Evolutionary conservation across 2,329 filamentous ascomycete genomes (phyloP), one percentile per base, ranked within the genome.

Genomic region (Apiospora saccharicola): DNA sequence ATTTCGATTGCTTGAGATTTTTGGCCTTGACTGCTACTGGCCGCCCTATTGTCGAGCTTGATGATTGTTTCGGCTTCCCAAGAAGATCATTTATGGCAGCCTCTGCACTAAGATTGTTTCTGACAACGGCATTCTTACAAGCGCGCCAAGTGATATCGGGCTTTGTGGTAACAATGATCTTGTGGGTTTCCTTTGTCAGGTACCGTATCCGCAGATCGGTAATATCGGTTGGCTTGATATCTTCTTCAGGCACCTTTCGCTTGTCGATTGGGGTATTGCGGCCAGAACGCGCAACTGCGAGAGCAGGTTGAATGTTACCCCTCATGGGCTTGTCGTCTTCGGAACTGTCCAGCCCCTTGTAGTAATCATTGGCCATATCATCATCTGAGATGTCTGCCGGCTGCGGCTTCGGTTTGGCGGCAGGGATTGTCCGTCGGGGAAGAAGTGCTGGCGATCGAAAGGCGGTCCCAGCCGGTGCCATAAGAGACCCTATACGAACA

Each of bases 391-490:
- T 77, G n/a, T 76, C 75, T 41, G 34, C 34, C 19, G 57, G 57
- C 10, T 79, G 68, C 68, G 78, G 79, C n/a, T 71, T 77, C 22
- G 75, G 80, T 70, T 78, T 77, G 34, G 76, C 76, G 19, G 81
- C 81, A 3, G 84, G 80, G 26, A 81, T 78, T 70, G 75, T 75
- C 30, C 76, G 72, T 69, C 75, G 73, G 26, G 78, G 70, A 46
- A 76, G 16, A 19, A 51, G 12, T 41, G 49, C 75, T 5, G 79
- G 87, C 51, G 89, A 85, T 75, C 89, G 88, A 78, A 93, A 96
- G 13, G 87, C 82, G 0, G 94, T 97, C 8, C 94, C 93, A 67
- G 91, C 88, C 41, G 94, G 93, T 47, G 94, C 93, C 85, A 97
- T 92, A 64, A 90, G 83, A 74, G 86, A 90, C 30, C 88, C 89